Base-by-base conservation (phyloP, 1,139 yeast species). In the Debaryomyces robertsiae region DNA sequence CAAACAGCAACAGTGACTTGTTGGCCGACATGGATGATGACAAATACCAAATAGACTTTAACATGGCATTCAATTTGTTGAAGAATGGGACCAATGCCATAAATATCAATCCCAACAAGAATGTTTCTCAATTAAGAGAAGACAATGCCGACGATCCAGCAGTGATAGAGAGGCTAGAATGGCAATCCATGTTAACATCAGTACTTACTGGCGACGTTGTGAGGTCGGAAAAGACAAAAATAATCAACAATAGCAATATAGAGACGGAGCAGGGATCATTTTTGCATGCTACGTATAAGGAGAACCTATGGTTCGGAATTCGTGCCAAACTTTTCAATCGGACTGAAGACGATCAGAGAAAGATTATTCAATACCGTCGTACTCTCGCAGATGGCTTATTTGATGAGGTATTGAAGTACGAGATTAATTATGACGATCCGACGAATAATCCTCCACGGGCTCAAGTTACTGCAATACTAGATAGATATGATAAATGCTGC, bases 181-280 rank as follows among this genome's bases (percentile, higher is more conserved):
- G 98, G 98, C 98, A 93, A 60, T 81, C 94, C 0, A 89, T 93
- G 96, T 71, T 93, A 35, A 78, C 88, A 3, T 79, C 93, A 3
- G 98, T 93, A 2, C 73, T 93, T 29, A 91, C 95, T 2, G 98
- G 98, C 48, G 98, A 93, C 58, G 96, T 93, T 36, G 90, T 93
- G 15, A 77, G 84, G 30, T 85, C 95, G 9, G 98, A 93, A 59
- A 93, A 91, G 65, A 84, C 94, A 3, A 84, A 91, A 55, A 73
- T 93, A 40, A 82, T 81, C 30, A 62, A 65, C 64, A 55, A 68
- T 58, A 51, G 77, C 64, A 60, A 64, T 54, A 62, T 65, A 1
- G 63, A 64, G 31, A 67, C 69, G 42, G 69, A 66, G 33, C 77
- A 73, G 44, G 82, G 77, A 44, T 69, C 73, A 16, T 74, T 74